Conservation (phyloP, 2,329 filamentous ascomycete genomes). For the Aureobasidium uvarum region DNA sequence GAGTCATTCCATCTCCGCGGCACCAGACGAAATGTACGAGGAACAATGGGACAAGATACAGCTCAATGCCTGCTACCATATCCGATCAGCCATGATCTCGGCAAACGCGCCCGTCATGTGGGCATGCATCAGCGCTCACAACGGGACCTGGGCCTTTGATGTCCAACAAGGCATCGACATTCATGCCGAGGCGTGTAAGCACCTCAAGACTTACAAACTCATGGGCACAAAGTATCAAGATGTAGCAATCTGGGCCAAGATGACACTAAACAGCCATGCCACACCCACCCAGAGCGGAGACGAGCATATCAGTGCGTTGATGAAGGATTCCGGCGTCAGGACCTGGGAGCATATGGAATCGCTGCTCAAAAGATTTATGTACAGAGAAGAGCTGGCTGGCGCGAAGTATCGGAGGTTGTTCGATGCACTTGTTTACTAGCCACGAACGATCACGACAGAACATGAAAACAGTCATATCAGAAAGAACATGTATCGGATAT, state of each 20-base stretch:
- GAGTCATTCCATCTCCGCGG: slow-evolving; percentile 26
- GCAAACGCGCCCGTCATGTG: slow-evolving; percentile 27
- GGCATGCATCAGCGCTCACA: slow-evolving; percentile 22
- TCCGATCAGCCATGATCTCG: slow-evolving; percentile 31
- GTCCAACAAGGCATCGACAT: slow-evolving; percentile 29
- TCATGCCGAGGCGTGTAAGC: slow-evolving; percentile 29
- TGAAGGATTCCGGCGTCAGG: neutral
- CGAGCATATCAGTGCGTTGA: neutral
- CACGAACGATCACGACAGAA: neutral
- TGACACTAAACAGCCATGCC: slow-evolving; percentile 28
- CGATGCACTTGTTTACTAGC: neutral
- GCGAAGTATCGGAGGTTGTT: neutral
- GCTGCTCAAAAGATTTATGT: neutral
- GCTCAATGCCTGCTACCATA: slow-evolving; percentile 30
- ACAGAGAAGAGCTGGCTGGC: neutral
- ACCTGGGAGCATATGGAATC: slow-evolving; percentile 1
- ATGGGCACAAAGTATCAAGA: slow-evolving; percentile 32
- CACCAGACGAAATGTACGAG: slow-evolving; percentile 27
- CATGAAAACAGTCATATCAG: neutral
- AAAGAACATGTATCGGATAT: neutral
- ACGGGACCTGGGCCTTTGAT: slow-evolving; percentile 22
- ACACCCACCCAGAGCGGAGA: slow-evolving; percentile 32
- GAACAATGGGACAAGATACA: slow-evolving; percentile 29
- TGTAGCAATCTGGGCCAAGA: slow-evolving; percentile 31
- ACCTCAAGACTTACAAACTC: slow-evolving; percentile 29